phyloP scores from a whole-genome alignment of 257 asterid species.

The Fraxinus pennsylvanica region DNA sequence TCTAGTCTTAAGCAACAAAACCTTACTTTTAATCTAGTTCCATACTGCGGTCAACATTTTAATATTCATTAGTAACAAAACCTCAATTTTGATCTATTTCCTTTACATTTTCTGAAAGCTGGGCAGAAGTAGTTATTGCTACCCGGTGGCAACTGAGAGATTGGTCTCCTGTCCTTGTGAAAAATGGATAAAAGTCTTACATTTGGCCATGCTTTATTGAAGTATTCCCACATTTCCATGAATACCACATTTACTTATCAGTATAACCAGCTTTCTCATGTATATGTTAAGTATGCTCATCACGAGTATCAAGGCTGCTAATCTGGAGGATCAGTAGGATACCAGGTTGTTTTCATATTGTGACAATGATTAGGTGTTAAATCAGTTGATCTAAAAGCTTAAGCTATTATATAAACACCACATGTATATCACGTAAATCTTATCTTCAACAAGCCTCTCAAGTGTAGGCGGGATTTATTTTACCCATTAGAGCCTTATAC shows the following conservation, averaged over 20 bases:
- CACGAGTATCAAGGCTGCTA: neutral
- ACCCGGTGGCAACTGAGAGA: neutral
- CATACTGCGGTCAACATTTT: neutral
- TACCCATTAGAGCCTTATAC: no score
- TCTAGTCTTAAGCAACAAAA: no score
- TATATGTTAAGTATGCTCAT: neutral
- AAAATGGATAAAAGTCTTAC: neutral
- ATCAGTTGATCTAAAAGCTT: neutral
- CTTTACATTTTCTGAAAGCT: neutral
- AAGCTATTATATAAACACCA: no score
- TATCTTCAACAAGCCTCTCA: no score
- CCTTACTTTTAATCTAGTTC: no score
- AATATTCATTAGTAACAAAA: neutral
- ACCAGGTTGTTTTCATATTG: neutral
- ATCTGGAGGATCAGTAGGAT: constrained; percentile 3
- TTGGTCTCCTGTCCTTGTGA: neutral
- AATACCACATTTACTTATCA: neutral
- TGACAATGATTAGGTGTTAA: neutral
- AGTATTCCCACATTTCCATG: constrained; percentile 8
- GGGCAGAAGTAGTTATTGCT: neutral
- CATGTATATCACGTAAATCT: no score
- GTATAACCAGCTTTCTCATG: neutral
- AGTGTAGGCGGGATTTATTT: no score
- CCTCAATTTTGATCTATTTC: neutral
- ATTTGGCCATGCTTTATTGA: neutral